These are phyloP conservation scores for Calonectria hongkongensis DNA, from an alignment of 2,329 filamentous ascomycete genomes.

Conservation along the genomic window DNA sequence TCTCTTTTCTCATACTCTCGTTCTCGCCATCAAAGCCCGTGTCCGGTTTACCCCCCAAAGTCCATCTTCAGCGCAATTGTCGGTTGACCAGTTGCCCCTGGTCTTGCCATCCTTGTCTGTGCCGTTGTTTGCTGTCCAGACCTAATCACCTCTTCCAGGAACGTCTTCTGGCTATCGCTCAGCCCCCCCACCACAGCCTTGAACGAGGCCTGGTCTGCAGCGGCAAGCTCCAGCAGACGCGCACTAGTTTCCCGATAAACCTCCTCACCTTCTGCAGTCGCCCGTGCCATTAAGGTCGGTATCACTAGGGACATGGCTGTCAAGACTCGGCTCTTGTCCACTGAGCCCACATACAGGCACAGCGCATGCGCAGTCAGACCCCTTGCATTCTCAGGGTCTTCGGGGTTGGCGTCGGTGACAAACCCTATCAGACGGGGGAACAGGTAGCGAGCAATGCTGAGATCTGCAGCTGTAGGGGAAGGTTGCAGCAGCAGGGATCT, in stretches of 20 bases:
- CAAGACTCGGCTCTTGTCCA: slow-evolving; percentile 67
- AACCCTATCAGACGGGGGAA: slow-evolving; percentile 86
- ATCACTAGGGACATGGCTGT: slow-evolving; percentile 85
- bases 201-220: slow-evolving; percentile 83
- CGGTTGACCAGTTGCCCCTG: slow-evolving; percentile 75
- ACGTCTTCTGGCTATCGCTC: slow-evolving; percentile 80
- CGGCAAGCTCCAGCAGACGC: slow-evolving; percentile 87
- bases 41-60: slow-evolving; percentile 74
- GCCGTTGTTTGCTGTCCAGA: slow-evolving; percentile 72
- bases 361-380: slow-evolving; percentile 83
- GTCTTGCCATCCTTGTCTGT: slow-evolving; percentile 62
- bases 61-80: slow-evolving; percentile 97
- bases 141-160: slow-evolving; percentile 88
- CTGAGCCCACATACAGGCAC: slow-evolving; percentile 78
- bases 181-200: slow-evolving; percentile 83
- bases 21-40: not conserved
- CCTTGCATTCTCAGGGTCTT: slow-evolving; percentile 87
- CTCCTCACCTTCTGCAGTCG: slow-evolving; percentile 76
- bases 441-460: slow-evolving; percentile 83
- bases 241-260: slow-evolving; percentile 84
- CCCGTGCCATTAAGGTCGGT: slow-evolving; percentile 84
- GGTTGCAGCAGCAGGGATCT: slow-evolving; percentile 86
- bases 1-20: not conserved
- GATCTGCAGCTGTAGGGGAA: slow-evolving; percentile 78
- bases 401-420: slow-evolving; percentile 79